Evolutionary conservation across 78 protist genomes (phyloP).

Genomic region (Pigoraptor vietnamica): DNA sequence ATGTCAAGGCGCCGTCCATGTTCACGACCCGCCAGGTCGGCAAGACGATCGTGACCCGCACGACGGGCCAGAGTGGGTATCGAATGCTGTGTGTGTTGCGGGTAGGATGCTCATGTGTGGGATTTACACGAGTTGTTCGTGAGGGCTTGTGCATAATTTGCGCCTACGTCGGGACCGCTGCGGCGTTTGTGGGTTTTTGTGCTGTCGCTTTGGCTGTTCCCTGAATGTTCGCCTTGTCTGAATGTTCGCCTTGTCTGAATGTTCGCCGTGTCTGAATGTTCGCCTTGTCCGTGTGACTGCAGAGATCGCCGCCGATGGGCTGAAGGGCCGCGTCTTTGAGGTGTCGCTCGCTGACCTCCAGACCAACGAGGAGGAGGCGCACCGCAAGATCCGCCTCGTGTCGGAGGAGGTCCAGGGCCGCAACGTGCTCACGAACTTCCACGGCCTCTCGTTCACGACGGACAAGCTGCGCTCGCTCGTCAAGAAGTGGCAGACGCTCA

Average conservation of each 20-base stretch:
- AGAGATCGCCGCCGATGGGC: slow-evolving; percentile 84
- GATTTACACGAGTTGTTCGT: background rate
- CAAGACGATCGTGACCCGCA: slow-evolving; percentile 90
- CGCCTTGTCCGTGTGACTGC: background rate
- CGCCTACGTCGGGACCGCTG: too few relatives aligned
- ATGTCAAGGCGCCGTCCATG: slow-evolving; percentile 88
- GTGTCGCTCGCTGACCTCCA: slow-evolving; percentile 91
- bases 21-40: slow-evolving; percentile 84
- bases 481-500: slow-evolving; percentile 94
- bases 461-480: slow-evolving; percentile 92
- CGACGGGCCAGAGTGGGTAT: slow-evolving; percentile 79
- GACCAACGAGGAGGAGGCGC: slow-evolving; percentile 76
- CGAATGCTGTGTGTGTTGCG: background rate
- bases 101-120: background rate
- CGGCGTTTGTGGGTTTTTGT: background rate
- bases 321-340: slow-evolving; percentile 97
- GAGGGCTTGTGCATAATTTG: too few relatives aligned
- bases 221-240: too few relatives aligned
- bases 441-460: slow-evolving; percentile 97
- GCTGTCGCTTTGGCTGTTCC: background rate
- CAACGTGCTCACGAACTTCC: slow-evolving; percentile 89
- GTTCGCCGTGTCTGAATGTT: too few relatives aligned
- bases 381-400: slow-evolving; percentile 90
- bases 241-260: too few relatives aligned
- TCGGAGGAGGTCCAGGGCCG: slow-evolving; percentile 94